A percentile compares a stretch with the other conserved stretches of the same genome.
Evolutionary conservation across 805 yeast species (phyloP).

Genomic region (Saccharomycopsis vini): DNA sequence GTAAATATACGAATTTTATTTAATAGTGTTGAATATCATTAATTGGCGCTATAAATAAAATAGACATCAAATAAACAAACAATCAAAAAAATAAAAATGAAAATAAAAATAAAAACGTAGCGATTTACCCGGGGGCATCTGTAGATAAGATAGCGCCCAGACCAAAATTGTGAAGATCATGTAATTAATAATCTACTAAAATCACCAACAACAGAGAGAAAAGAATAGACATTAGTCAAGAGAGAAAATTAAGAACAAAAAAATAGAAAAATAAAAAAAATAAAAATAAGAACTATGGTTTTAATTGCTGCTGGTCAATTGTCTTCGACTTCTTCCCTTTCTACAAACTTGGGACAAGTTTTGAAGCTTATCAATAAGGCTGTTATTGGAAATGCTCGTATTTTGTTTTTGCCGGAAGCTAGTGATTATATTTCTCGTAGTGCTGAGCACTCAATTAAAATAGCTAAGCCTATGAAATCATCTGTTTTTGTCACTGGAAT

Average conservation of each 20-base stretch:
- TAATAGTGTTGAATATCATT: no score
- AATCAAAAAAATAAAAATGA: no score
- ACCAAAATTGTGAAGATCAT: no score
- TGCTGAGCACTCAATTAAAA: conserved; percentile 50
- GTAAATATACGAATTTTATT: no score
- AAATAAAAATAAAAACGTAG: no score
- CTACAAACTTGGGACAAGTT: conserved; percentile 51
- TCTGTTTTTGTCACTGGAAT: conserved; percentile 37
- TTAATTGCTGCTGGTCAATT: conserved; percentile 80
- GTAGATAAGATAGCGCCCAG: no score
- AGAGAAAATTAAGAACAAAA: conserved; percentile 1
- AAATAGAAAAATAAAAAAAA: neutral
- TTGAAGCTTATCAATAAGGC: conserved; percentile 57
- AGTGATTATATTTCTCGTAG: conserved; percentile 75
- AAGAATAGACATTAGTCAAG: neutral
- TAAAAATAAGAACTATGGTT: conserved; percentile 31
- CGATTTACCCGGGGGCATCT: no score
- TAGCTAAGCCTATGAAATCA: conserved; percentile 42
- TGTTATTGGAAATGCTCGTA: conserved; percentile 46
- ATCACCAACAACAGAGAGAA: no score
- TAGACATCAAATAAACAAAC: no score
- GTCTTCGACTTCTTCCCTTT: conserved; percentile 58
- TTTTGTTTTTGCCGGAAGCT: conserved; percentile 88
- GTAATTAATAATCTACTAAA: no score
- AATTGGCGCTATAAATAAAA: no score